phyloP scores from a whole-genome alignment of 257 asterid species.

The Petunia axillaris region DNA sequence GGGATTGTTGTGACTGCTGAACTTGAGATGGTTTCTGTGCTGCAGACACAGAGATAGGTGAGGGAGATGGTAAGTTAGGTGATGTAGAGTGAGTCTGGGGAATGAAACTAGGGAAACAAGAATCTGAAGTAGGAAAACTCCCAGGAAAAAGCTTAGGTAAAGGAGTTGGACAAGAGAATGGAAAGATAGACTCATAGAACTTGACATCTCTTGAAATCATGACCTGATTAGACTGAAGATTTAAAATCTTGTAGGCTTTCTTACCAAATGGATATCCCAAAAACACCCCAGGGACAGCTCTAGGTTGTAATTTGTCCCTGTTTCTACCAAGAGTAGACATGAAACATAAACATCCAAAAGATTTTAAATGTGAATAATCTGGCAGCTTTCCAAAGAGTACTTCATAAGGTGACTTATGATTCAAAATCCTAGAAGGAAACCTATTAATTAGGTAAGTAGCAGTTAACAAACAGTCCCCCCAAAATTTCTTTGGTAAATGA shows the following conservation, averaged over 20 bases:
- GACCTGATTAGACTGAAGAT: not conserved
- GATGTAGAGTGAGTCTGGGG: not conserved
- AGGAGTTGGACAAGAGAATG: not conserved
- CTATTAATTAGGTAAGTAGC: not conserved
- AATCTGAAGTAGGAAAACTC: too few relatives aligned
- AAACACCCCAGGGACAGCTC: not conserved
- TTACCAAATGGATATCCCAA: not conserved
- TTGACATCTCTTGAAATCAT: not conserved
- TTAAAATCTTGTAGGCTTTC: not conserved
- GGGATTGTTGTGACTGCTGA: too few relatives aligned
- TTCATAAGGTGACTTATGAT: not conserved
- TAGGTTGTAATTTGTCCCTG: not conserved
- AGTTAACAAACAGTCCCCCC: not conserved
- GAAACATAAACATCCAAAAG: slow-evolving; percentile 12
- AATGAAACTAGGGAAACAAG: too few relatives aligned
- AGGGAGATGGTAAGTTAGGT: too few relatives aligned
- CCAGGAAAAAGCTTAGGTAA: too few relatives aligned
- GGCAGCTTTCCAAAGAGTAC: not conserved
- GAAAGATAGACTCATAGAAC: not conserved
- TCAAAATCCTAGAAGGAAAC: not conserved
- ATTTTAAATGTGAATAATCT: not conserved
- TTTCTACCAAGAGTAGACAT: not conserved
- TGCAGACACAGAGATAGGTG: too few relatives aligned
- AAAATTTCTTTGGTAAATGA: not conserved
- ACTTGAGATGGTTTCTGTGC: too few relatives aligned